Evolutionary conservation across 257 asterid genomes (phyloP).

Genomic region (Solanum rostratum): DNA sequence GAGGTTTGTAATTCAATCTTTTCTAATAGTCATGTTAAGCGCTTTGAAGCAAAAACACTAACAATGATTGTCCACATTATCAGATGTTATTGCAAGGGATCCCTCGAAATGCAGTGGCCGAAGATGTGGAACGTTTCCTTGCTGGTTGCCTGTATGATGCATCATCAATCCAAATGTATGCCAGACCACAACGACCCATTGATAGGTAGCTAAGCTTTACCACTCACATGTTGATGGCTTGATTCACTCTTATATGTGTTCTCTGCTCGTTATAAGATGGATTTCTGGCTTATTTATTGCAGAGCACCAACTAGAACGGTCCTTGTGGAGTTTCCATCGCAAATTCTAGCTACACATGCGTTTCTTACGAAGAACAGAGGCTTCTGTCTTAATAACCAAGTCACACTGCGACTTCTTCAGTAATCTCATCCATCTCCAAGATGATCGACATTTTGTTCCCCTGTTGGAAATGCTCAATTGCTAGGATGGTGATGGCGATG

Average conservation of each 20-base stretch:
- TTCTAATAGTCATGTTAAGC: not conserved
- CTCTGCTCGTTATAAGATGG: not conserved
- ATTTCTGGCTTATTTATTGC: constrained; percentile 11
- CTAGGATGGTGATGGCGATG: not conserved
- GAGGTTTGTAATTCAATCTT: not conserved
- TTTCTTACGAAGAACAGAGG: constrained; percentile 63
- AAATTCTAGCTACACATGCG: constrained; percentile 60
- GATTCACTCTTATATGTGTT: not conserved
- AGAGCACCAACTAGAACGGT: constrained; percentile 43
- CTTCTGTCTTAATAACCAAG: constrained; percentile 55
- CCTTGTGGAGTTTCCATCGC: constrained; percentile 55
- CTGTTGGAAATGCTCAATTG: not conserved
- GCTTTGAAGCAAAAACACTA: not conserved
- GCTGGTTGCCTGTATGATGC: constrained; percentile 64
- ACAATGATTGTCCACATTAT: not conserved
- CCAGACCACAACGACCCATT: constrained; percentile 25
- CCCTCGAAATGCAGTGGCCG: constrained; percentile 53
- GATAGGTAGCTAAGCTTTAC: not conserved
- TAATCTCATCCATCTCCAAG: constrained; percentile 11
- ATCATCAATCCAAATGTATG: constrained; percentile 29
- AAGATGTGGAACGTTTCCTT: constrained; percentile 77
- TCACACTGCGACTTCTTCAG: constrained; percentile 51
- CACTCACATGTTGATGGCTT: not conserved
- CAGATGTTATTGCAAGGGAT: constrained; percentile 58
- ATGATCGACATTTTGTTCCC: not conserved